Evolutionary conservation across 2,329 filamentous ascomycete species (phyloP), one percentile per base, ranked within the genome.

Genomic region (Fusarium sp.): DNA sequence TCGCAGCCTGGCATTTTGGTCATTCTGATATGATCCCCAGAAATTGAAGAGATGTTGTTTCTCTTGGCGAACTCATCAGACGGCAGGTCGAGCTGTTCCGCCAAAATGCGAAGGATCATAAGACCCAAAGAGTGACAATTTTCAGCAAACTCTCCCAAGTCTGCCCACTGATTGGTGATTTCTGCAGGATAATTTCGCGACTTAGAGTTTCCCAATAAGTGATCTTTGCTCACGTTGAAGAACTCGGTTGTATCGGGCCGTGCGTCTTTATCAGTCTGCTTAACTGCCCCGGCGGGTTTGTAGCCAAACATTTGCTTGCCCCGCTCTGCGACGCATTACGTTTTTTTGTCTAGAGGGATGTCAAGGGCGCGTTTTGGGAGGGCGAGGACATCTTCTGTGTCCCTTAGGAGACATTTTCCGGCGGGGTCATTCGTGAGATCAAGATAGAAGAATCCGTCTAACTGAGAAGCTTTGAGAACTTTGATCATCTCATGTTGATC

Each of bases 271-370:
- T 56, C 38, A 7, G 48, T 62, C 28, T 44, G 52, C 30, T 62
- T 62, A 0, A 62, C 38, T 3, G 48, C 30, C 8, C 48, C 48
- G 0, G 58, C 30, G 0, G 58, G 48, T 3, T 62, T 56, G 24
- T 62, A 62, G 6, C 58, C 58, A 3, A 56, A 62, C 38, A 62
- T 62, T 20, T 56, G 15, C 15, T 56, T 56, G 5, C 50, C 50
- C 0, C 14, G 26, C 24, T 56, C 59, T 10, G 38, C 59, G 1
- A 44, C 3, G 5, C 34, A 62, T 5, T 22, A 20, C 50, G 22
- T 38, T 8, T 45, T 62, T 12, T 45, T 0, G 5, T 17, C 7
- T 1, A 38, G 11, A 17, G 50, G 24, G 3, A 62, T 22, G 3
- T 45, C 24, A 5, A 62, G 50, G 1, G 50, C 50, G 4, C n/a